Evolutionary conservation across 371 early-diverging fungal species (phyloP).

Genomic region (Apophysomyces sp.): DNA sequence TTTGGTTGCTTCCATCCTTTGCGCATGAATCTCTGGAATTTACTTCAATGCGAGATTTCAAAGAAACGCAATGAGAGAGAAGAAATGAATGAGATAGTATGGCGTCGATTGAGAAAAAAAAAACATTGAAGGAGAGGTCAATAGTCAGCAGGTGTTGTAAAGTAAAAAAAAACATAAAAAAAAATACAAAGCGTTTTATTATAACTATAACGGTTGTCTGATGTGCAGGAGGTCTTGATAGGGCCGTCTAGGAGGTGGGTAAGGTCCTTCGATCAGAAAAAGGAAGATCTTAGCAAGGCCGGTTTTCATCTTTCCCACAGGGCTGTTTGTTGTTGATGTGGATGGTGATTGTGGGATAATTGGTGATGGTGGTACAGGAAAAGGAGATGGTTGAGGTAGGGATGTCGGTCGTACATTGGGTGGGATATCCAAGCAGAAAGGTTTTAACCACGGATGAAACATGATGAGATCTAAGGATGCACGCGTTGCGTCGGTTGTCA

Average conservation of each 20-base stretch:
- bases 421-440: conserved; percentile 12
- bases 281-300: not conserved
- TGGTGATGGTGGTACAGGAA: not conserved
- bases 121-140: too few relatives aligned
- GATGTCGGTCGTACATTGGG: not conserved
- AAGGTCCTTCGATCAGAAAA: conserved; percentile 20
- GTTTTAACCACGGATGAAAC: conserved; percentile 42
- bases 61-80: too few relatives aligned
- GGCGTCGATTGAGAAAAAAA: too few relatives aligned
- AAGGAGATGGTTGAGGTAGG: not conserved
- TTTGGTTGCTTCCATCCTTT: too few relatives aligned
- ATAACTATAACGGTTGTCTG: not conserved
- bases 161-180: too few relatives aligned
- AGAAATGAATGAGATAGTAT: too few relatives aligned
- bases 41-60: too few relatives aligned
- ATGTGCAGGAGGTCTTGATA: conserved; percentile 15
- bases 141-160: too few relatives aligned
- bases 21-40: too few relatives aligned
- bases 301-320: not conserved
- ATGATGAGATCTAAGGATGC: conserved; percentile 44
- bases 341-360: not conserved
- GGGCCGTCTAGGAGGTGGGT: conserved; percentile 28
- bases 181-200: not conserved
- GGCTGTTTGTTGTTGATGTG: not conserved
- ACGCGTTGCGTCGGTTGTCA: conserved; percentile 34